These are phyloP conservation scores for Straminergon stramineum DNA, from an alignment of 225 moss, liverwort and hornwort genomes.

Conservation along the genomic window DNA sequence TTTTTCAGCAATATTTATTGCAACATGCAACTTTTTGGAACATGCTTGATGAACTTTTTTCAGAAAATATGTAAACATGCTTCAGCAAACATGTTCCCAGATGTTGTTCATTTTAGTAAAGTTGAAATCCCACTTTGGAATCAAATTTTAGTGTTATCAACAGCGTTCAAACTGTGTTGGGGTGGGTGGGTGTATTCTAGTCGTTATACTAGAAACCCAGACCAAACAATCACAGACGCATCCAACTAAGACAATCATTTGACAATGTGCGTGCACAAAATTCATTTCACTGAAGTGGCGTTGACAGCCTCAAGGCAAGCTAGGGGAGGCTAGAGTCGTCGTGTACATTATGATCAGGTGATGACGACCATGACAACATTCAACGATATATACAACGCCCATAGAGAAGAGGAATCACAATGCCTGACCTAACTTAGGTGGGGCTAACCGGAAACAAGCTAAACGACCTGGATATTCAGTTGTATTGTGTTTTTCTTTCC, in stretches of 20 bases:
- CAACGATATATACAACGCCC: not conserved
- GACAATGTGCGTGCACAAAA: not conserved
- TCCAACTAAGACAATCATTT: not conserved
- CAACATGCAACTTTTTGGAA: not conserved
- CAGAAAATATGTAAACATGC: not conserved
- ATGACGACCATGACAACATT: not conserved
- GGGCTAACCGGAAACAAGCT: not conserved
- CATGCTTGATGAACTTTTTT: not conserved
- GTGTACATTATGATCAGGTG: not conserved
- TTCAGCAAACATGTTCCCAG: not conserved
- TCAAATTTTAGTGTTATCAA: not conserved
- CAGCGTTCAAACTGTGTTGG: not conserved
- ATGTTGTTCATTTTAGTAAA: no score
- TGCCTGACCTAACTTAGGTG: not conserved
- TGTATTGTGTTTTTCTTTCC: not conserved
- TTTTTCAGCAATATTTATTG: not conserved
- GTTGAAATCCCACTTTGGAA: not conserved
- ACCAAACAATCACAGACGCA: no score
- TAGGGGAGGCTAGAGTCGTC: not conserved
- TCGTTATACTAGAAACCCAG: no score
- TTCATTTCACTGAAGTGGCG: not conserved
- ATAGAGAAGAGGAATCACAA: not conserved
- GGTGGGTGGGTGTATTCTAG: not conserved
- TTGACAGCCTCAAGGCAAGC: not conserved
- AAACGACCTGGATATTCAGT: not conserved